Evolutionary conservation across 139 green algal genomes (phyloP).

Genomic region (Chlorella vulgaris): DNA sequence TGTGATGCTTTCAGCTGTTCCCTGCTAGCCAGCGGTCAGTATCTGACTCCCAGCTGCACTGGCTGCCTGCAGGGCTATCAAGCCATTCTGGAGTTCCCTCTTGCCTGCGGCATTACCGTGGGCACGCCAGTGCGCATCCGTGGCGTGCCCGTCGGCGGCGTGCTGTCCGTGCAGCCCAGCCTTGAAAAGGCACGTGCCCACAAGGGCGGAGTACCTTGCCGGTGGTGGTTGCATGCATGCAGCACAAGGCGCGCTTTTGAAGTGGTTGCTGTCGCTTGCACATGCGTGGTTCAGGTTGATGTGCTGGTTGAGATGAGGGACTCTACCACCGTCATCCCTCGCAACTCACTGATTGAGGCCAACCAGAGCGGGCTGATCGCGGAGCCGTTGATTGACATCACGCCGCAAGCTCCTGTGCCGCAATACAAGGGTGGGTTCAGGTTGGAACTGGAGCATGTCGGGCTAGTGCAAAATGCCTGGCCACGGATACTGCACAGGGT

Average conservation of each 20-base stretch:
- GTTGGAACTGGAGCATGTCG: slow-evolving; percentile 1
- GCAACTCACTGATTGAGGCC: slow-evolving; percentile 92
- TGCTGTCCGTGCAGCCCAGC: slow-evolving; percentile 87
- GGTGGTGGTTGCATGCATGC: too few relatives aligned
- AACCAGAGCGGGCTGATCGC: slow-evolving; percentile 98
- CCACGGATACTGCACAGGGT: background rate
- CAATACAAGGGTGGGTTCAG: slow-evolving; percentile 54
- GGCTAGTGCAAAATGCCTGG: slow-evolving; percentile 68
- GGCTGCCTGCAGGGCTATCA: slow-evolving; percentile 38
- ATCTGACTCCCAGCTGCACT: background rate
- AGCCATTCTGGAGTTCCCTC: slow-evolving; percentile 86
- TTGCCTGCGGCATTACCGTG: slow-evolving; percentile 94
- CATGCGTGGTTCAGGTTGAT: slow-evolving; percentile 62
- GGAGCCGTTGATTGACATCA: slow-evolving; percentile 98
- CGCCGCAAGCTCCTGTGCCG: slow-evolving; percentile 82
- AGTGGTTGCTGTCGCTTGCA: background rate
- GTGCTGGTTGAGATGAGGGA: slow-evolving; percentile 89
- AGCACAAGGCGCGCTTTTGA: too few relatives aligned
- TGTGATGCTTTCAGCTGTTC: background rate
- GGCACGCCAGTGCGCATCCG: slow-evolving; percentile 90
- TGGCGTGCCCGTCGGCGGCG: slow-evolving; percentile 80
- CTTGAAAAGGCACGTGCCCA: slow-evolving; percentile 68
- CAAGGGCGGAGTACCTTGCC: too few relatives aligned
- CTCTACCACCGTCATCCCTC: slow-evolving; percentile 87
- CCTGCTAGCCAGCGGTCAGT: too few relatives aligned